A percentile compares a stretch with the other conserved stretches of the same genome.
phyloP scores from a whole-genome alignment of 805 yeast genomes.

The Kodamaea lidongshanica region DNA sequence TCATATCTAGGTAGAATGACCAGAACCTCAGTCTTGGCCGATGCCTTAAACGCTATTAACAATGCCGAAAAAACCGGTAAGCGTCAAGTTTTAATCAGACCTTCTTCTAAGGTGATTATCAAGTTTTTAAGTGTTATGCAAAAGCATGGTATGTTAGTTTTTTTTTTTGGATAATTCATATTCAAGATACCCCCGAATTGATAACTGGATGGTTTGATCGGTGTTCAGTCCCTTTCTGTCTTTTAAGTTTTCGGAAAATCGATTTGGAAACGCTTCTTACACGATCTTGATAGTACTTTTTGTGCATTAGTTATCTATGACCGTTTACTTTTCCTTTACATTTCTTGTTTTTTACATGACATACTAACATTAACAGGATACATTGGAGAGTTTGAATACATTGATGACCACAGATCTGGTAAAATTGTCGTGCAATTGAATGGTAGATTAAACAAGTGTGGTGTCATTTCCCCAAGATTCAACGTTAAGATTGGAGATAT shows the following conservation, averaged over 20 bases:
- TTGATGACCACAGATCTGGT: constrained; percentile 98
- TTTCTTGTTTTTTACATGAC: constrained; percentile 9
- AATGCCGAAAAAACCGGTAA: constrained; percentile 99
- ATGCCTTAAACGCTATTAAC: constrained; percentile 96
- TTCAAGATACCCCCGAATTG: constrained; percentile 65
- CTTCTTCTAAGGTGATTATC: constrained; percentile 96
- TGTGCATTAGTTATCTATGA: constrained; percentile 24
- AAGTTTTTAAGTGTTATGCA: constrained; percentile 95
- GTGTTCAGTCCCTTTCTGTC: constrained; percentile 89
- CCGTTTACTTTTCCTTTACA: constrained; percentile 72
- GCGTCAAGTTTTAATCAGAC: constrained; percentile 97
- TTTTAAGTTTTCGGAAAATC: constrained; percentile 94
- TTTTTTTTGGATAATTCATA: constrained; percentile 1
- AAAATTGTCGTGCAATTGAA: constrained; percentile 93
- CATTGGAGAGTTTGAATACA: constrained; percentile 98
- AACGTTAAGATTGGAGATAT: constrained; percentile 22
- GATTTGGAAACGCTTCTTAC: constrained; percentile 61
- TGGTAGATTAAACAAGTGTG: constrained; percentile 59
- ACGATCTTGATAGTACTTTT: constrained; percentile 39
- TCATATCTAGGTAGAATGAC: constrained; percentile 58
- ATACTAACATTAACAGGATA: constrained; percentile 37
- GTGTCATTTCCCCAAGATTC: constrained; percentile 24
- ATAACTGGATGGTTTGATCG: constrained; percentile 97
- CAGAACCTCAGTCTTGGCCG: constrained; percentile 97
- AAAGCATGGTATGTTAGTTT: constrained; percentile 62